Evolutionary conservation across 2,329 filamentous ascomycete species (phyloP).

Genomic region (Monosporascus sp.): DNA sequence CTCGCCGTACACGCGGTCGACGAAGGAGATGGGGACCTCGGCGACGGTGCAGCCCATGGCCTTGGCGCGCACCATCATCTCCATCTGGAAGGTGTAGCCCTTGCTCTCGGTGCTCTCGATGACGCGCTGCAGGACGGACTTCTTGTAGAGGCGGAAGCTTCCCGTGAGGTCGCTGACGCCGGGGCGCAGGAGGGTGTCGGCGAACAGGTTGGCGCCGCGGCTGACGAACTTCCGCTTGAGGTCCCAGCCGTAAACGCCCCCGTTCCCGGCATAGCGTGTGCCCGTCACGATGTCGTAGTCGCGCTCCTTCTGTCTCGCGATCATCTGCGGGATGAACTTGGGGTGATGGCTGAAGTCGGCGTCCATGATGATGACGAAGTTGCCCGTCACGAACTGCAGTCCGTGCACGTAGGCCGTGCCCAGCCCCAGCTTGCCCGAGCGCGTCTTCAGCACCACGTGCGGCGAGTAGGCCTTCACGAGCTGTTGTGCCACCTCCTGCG

Average conservation of each 20-base stretch:
- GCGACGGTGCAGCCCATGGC: constrained; percentile 90
- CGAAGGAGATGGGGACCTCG: constrained; percentile 94
- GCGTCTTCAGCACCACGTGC: constrained; percentile 78
- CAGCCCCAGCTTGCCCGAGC: constrained; percentile 92
- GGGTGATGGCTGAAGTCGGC: constrained; percentile 99
- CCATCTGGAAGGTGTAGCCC: constrained; percentile 99
- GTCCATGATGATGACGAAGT: constrained; percentile 99
- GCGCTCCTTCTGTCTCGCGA: constrained; percentile 67
- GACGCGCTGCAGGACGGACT: constrained; percentile 79
- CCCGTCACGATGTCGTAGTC: constrained; percentile 97
- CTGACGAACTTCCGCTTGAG: constrained; percentile 82
- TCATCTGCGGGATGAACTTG: constrained; percentile 97
- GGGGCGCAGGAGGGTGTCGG: constrained; percentile 86
- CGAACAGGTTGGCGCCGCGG: constrained; percentile 88
- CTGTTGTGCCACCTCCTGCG: constrained; percentile 83
- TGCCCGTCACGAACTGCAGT: constrained; percentile 82
- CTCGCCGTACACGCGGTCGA: constrained; percentile 92
- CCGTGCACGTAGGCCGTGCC: constrained; percentile 96
- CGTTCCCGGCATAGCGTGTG: constrained; percentile 83
- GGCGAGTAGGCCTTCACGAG: constrained; percentile 79
- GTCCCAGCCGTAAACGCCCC: constrained; percentile 95
- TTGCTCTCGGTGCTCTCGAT: constrained; percentile 90
- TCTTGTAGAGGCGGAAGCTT: constrained; percentile 93
- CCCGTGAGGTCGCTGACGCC: constrained; percentile 95
- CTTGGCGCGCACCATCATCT: constrained; percentile 97